These are phyloP conservation scores for Geoglossum glabrum DNA, from an alignment of 495 filamentous ascomycete genomes.

Conservation along the genomic window DNA sequence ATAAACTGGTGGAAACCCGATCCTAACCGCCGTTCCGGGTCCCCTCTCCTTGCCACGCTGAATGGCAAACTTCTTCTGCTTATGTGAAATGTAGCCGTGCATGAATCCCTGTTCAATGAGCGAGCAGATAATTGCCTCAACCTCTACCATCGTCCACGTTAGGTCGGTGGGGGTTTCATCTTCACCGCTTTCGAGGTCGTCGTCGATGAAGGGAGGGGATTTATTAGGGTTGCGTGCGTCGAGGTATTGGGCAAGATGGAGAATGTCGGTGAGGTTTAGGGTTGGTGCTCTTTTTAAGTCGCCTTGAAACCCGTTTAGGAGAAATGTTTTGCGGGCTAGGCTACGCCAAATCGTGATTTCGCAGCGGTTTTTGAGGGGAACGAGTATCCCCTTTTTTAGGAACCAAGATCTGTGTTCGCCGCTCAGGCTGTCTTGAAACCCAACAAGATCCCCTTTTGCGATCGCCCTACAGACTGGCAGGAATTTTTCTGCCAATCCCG, in stretches of 20 bases:
- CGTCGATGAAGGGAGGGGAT: constrained; percentile 19
- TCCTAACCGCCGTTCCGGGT: constrained; percentile 27
- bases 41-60: constrained; percentile 49
- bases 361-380: constrained; percentile 50
- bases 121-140: constrained; percentile 61
- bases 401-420: constrained; percentile 43
- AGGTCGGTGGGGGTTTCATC: constrained; percentile 5
- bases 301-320: constrained; percentile 35
- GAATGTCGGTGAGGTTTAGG: constrained; percentile 32
- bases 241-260: constrained; percentile 23
- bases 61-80: constrained; percentile 56
- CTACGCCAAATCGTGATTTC: constrained; percentile 73
- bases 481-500: constrained; percentile 49
- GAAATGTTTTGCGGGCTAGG: constrained; percentile 56
- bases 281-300: constrained; percentile 33
- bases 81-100: constrained; percentile 67
- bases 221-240: constrained; percentile 12
- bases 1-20: constrained; percentile 41
- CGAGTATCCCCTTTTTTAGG: constrained; percentile 48
- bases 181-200: constrained; percentile 20
- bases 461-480: constrained; percentile 55
- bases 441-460: constrained; percentile 52
- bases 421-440: constrained; percentile 48
- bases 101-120: constrained; percentile 69
- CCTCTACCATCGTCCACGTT: constrained; percentile 32